A percentile compares a stretch with the other conserved stretches of the same genome.
These are phyloP conservation scores for Myriosclerotinia duriaeana DNA, from an alignment of 2,329 filamentous ascomycete species.

Conservation along the genomic window DNA sequence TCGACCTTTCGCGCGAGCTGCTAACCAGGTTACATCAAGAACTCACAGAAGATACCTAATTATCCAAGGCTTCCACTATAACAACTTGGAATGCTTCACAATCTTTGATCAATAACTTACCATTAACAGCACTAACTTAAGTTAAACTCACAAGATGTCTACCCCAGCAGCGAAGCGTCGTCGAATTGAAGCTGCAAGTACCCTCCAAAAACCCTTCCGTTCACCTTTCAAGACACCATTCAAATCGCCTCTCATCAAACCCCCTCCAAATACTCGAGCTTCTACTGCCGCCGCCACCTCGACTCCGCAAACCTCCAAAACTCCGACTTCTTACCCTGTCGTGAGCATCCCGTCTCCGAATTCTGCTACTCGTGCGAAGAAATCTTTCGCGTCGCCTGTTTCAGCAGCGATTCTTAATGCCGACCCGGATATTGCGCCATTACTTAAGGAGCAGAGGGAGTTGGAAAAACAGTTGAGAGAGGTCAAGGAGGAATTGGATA, in stretches of 20 bases:
- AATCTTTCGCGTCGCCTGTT: slow-evolving; percentile 39
- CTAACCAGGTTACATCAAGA: background rate
- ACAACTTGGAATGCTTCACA: slow-evolving; percentile 27
- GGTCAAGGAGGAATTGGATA: slow-evolving; percentile 48
- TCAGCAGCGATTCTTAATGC: slow-evolving; percentile 37
- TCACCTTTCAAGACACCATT: slow-evolving; percentile 60
- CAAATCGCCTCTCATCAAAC: slow-evolving; percentile 32
- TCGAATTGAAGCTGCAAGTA: slow-evolving; percentile 58
- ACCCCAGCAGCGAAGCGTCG: slow-evolving; percentile 61
- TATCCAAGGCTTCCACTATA: background rate
- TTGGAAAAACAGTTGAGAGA: slow-evolving; percentile 38
- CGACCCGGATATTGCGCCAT: slow-evolving; percentile 39
- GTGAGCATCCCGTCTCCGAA: slow-evolving; percentile 21
- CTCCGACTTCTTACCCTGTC: slow-evolving; percentile 10
- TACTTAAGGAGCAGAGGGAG: slow-evolving; percentile 41
- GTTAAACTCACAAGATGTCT: slow-evolving; percentile 43
- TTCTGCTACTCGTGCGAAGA: slow-evolving; percentile 27
- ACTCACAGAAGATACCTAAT: slow-evolving; percentile 2
- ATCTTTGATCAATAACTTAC: slow-evolving; percentile 34
- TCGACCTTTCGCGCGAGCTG: background rate
- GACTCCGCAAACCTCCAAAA: slow-evolving; percentile 17
- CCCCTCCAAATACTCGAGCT: slow-evolving; percentile 26
- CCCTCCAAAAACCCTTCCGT: slow-evolving; percentile 68
- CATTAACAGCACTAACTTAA: slow-evolving; percentile 35
- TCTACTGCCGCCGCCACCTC: slow-evolving; percentile 13